phyloP scores from a whole-genome alignment of 75 land plant species.

The Picea sitchensis region DNA sequence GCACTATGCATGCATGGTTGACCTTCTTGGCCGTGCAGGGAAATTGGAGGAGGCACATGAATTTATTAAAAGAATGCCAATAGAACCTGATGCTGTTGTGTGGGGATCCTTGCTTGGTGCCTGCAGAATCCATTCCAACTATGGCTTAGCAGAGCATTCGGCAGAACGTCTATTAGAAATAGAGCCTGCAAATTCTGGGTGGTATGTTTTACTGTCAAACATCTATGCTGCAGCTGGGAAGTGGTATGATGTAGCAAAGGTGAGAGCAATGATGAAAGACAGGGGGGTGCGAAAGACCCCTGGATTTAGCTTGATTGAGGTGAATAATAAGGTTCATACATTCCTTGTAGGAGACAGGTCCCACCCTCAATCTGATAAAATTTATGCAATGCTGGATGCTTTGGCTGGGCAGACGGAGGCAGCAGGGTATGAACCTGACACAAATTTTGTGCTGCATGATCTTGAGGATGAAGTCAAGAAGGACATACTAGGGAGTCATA shows the following conservation, averaged over 20 bases:
- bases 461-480: constrained; percentile 10
- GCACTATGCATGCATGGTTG: constrained; percentile 45
- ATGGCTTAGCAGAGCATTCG: constrained; percentile 49
- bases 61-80: constrained; percentile 40
- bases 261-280: constrained; percentile 52
- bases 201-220: constrained; percentile 51
- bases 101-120: constrained; percentile 43
- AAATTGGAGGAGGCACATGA: constrained; percentile 30
- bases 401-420: constrained; percentile 41
- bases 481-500: neutral
- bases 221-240: constrained; percentile 59
- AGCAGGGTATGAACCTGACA: constrained; percentile 30
- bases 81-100: constrained; percentile 30
- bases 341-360: constrained; percentile 56
- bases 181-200: constrained; percentile 57
- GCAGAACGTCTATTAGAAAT: constrained; percentile 34
- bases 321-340: constrained; percentile 39
- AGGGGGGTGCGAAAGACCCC: constrained; percentile 52
- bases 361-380: constrained; percentile 43
- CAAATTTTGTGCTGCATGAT: constrained; percentile 14
- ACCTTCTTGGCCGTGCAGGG: constrained; percentile 42
- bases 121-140: constrained; percentile 24
- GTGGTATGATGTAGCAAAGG: constrained; percentile 44
- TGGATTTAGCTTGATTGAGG: constrained; percentile 75
- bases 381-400: constrained; percentile 39